These are phyloP conservation scores for Neospermospora avenae DNA, from an alignment of 2,329 filamentous ascomycete species.

Conservation along the genomic window DNA sequence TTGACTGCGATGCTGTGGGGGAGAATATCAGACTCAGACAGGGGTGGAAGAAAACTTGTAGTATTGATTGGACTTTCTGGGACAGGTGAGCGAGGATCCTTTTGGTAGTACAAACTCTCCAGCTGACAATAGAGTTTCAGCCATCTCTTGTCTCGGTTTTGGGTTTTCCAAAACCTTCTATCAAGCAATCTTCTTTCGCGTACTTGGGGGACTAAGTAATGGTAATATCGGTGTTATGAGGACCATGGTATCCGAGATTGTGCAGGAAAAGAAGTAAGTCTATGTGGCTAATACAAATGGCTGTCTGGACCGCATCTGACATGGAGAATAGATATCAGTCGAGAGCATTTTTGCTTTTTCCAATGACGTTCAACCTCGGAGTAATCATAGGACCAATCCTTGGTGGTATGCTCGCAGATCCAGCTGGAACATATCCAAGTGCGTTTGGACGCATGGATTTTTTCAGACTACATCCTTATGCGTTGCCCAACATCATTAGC, in stretches of 20 bases:
- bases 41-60: slow-evolving; percentile 51
- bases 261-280: slow-evolving; percentile 62
- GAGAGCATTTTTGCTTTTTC: slow-evolving; percentile 42
- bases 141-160: slow-evolving; percentile 60
- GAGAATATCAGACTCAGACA: slow-evolving; percentile 56
- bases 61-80: slow-evolving; percentile 64
- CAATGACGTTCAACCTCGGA: slow-evolving; percentile 64
- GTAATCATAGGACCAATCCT: slow-evolving; percentile 30
- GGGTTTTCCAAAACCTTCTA: slow-evolving; percentile 61
- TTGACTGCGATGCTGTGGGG: slow-evolving; percentile 69
- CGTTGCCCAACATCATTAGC: slow-evolving; percentile 40
- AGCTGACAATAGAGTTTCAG: not conserved
- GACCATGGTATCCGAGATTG: slow-evolving; percentile 69
- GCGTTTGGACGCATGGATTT: slow-evolving; percentile 38
- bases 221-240: slow-evolving; percentile 73
- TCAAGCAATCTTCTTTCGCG: slow-evolving; percentile 74
- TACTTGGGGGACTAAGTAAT: slow-evolving; percentile 70
- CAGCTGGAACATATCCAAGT: slow-evolving; percentile 37
- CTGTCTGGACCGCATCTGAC: not conserved
- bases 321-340: slow-evolving; percentile 57
- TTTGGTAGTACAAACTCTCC: not conserved
- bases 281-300: not conserved
- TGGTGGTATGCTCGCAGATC: slow-evolving; percentile 43
- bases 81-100: slow-evolving; percentile 41
- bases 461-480: slow-evolving; percentile 41